Evolutionary conservation across 768 basidiomycete species (phyloP).

Genomic region (Xerocomellus dryophilus): DNA sequence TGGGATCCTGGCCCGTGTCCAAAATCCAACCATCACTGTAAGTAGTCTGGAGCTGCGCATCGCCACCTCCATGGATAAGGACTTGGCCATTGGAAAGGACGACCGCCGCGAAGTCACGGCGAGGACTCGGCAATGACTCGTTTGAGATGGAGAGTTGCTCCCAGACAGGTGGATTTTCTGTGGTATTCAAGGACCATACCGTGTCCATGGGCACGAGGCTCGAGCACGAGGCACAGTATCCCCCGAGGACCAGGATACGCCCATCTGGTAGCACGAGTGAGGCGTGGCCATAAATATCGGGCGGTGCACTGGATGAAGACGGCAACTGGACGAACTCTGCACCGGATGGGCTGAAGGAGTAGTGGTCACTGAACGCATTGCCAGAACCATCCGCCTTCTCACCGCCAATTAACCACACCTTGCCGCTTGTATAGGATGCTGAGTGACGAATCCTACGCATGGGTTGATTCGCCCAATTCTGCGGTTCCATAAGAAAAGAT

Average conservation of each 20-base stretch:
- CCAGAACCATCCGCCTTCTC: conserved; percentile 78
- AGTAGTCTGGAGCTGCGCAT: conserved; percentile 51
- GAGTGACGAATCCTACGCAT: conserved; percentile 76
- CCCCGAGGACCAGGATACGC: conserved; percentile 71
- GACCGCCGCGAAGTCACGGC: conserved; percentile 60
- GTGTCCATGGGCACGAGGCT: conserved; percentile 53
- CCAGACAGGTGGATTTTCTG: conserved; percentile 49
- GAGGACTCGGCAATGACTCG: conserved; percentile 49
- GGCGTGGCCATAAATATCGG: conserved; percentile 69
- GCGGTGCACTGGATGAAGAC: conserved; percentile 49
- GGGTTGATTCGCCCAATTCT: conserved; percentile 64
- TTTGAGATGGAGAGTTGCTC: conserved; percentile 37
- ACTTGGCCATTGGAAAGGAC: conserved; percentile 51
- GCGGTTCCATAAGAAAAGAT: conserved; percentile 45
- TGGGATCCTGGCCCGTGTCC: conserved; percentile 51
- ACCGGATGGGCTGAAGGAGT: conserved; percentile 50
- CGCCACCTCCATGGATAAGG: conserved; percentile 77
- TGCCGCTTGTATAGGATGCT: conserved; percentile 48
- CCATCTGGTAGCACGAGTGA: conserved; percentile 70
- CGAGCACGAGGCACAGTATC: conserved; percentile 49
- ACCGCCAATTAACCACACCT: conserved; percentile 74
- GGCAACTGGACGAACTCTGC: conserved; percentile 57
- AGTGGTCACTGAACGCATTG: conserved; percentile 59
- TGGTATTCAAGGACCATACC: conserved; percentile 65
- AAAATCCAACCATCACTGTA: conserved; percentile 70